Conservation (phyloP, 495 filamentous ascomycete species). For the Melanomma pulvis-pyrius region DNA sequence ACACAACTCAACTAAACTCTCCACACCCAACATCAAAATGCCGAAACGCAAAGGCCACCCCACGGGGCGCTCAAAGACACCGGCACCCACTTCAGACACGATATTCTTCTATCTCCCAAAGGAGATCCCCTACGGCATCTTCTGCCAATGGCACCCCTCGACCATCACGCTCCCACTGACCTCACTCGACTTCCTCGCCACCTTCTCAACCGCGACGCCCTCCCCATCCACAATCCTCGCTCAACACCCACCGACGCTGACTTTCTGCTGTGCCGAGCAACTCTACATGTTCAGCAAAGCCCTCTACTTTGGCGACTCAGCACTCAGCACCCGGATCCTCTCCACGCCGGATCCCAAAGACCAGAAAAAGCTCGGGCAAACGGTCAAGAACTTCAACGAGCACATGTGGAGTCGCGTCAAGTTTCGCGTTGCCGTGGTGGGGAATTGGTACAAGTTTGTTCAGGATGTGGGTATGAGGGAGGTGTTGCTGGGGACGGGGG, state of each 20-base stretch:
- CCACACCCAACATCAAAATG: no score
- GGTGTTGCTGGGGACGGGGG: slow-evolving; percentile 59
- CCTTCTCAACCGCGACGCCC: background rate
- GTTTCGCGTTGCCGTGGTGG: slow-evolving; percentile 59
- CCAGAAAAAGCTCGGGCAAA: slow-evolving; percentile 58
- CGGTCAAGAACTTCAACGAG: slow-evolving; percentile 57
- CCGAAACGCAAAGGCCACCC: slow-evolving; percentile 1
- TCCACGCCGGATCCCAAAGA: slow-evolving; percentile 38
- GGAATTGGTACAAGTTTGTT: slow-evolving; percentile 62
- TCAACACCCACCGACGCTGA: background rate
- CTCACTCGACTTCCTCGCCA: slow-evolving; percentile 8
- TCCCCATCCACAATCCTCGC: background rate
- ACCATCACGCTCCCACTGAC: slow-evolving; percentile 38
- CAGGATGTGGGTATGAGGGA: slow-evolving; percentile 46
- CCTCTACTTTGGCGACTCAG: slow-evolving; percentile 42
- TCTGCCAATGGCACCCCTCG: slow-evolving; percentile 45
- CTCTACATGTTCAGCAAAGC: slow-evolving; percentile 44
- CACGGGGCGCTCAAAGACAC: background rate
- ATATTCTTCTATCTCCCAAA: slow-evolving; percentile 16
- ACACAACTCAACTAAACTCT: no score
- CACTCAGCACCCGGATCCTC: slow-evolving; percentile 39
- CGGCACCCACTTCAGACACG: background rate
- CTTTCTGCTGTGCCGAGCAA: slow-evolving; percentile 14
- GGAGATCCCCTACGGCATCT: slow-evolving; percentile 29
- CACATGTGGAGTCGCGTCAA: slow-evolving; percentile 44